phyloP scores from a whole-genome alignment of 305 asterid species.

The Fraxinus nigra region DNA sequence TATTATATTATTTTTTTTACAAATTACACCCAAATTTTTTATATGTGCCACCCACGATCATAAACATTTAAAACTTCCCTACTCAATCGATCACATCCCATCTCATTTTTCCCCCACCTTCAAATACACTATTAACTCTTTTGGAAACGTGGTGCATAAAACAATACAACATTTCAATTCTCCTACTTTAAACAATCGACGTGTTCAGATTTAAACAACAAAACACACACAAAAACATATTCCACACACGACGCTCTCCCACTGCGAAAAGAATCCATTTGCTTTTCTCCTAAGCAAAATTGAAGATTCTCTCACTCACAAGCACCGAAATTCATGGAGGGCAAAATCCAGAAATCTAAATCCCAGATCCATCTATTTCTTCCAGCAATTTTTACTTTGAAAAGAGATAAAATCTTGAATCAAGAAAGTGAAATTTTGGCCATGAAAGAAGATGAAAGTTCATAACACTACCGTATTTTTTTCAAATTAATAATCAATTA shows the following conservation, averaged over 20 bases:
- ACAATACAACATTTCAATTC: no score
- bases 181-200: no score
- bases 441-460: constrained; percentile 56
- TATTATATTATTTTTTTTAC: no score
- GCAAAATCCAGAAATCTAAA: constrained; percentile 25
- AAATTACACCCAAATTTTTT: no score
- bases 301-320: neutral
- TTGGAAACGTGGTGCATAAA: no score
- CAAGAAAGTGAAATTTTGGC: constrained; percentile 43
- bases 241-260: constrained; percentile 13
- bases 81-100: no score
- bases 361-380: constrained; percentile 29
- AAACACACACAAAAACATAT: constrained; percentile 19
- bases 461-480: constrained; percentile 6
- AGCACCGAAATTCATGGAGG: constrained; percentile 35
- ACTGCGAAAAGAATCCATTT: constrained; percentile 15
- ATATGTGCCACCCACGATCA: no score
- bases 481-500: no score
- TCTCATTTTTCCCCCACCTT: no score
- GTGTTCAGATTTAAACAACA: constrained; percentile 23
- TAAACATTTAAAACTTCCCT: no score
- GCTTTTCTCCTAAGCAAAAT: neutral
- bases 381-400: constrained; percentile 22
- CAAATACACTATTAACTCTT: no score
- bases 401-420: constrained; percentile 27